Evolutionary conservation across 2,329 filamentous ascomycete genomes (phyloP).

Genomic region (Cercospora brassicicola): DNA sequence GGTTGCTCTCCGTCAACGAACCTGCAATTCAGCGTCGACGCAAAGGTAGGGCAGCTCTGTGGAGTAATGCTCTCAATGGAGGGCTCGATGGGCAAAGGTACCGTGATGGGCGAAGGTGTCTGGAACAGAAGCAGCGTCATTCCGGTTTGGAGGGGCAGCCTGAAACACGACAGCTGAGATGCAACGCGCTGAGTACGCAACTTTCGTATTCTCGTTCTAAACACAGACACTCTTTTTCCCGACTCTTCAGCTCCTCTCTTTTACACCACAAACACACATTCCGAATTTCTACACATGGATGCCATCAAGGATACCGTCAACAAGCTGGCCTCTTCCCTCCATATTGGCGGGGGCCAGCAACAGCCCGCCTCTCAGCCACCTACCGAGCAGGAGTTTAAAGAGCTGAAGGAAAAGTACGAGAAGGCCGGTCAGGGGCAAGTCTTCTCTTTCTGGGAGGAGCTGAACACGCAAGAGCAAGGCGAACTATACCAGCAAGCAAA

Average conservation of each 20-base stretch:
- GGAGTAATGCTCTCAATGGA: not conserved
- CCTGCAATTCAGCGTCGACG: not conserved
- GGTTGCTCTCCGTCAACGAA: not conserved
- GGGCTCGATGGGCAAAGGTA: not conserved
- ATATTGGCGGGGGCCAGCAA: conserved; percentile 32
- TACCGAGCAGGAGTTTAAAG: conserved; percentile 63
- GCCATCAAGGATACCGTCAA: conserved; percentile 27
- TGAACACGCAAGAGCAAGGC: conserved; percentile 71
- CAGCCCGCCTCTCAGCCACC: conserved; percentile 53
- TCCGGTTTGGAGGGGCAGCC: not conserved
- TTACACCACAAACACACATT: not conserved
- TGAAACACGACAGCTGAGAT: conserved; percentile 5
- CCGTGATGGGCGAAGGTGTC: not conserved
- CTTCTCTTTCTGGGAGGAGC: conserved; percentile 82
- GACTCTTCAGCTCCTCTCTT: not conserved
- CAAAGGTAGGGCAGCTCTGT: not conserved
- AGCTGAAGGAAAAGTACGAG: conserved; percentile 70
- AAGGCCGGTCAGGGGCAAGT: conserved; percentile 77
- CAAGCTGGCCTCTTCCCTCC: conserved; percentile 26
- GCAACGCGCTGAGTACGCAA: not conserved
- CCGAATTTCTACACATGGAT: conserved; percentile 17
- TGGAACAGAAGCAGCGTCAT: conserved; percentile 4
- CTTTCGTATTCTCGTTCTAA: conserved; percentile 1
- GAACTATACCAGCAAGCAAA: conserved; percentile 75
- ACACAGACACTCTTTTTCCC: conserved; percentile 1